Percentiles rank a stretch among this genome's conserved stretches.
phyloP scores from a whole-genome alignment of 1,139 yeast genomes.

The Scheffersomyces quercinus region DNA sequence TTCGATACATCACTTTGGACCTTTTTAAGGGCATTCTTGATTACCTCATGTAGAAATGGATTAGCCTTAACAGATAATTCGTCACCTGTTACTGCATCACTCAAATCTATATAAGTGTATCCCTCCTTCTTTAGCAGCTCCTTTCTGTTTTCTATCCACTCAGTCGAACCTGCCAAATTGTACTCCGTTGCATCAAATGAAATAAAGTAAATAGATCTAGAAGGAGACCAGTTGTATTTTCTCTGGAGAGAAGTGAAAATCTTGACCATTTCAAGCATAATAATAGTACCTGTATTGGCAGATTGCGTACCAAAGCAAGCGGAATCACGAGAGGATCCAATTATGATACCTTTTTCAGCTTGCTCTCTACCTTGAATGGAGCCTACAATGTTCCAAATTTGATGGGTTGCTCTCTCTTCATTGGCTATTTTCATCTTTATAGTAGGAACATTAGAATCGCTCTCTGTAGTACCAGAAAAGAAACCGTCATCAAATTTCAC shows the following conservation, averaged over 20 bases:
- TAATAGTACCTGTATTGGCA: slow-evolving; percentile 75
- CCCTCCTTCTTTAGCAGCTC: slow-evolving; percentile 60
- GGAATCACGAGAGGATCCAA: slow-evolving; percentile 86
- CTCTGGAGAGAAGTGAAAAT: slow-evolving; percentile 67
- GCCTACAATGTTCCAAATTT: slow-evolving; percentile 78
- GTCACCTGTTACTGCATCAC: slow-evolving; percentile 69
- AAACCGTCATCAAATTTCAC: slow-evolving; percentile 28
- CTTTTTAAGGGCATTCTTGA: slow-evolving; percentile 40
- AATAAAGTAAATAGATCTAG: slow-evolving; percentile 77
- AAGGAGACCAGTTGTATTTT: slow-evolving; percentile 76
- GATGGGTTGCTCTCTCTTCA: slow-evolving; percentile 59
- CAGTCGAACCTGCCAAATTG: slow-evolving; percentile 82
- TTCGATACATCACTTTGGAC: slow-evolving; percentile 21
- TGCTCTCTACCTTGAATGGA: slow-evolving; percentile 82
- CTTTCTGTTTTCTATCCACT: slow-evolving; percentile 65
- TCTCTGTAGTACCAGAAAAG: slow-evolving; percentile 28
- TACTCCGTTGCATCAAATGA: slow-evolving; percentile 87
- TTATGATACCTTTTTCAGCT: slow-evolving; percentile 65
- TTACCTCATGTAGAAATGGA: slow-evolving; percentile 57
- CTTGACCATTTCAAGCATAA: slow-evolving; percentile 70
- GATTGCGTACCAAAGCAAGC: slow-evolving; percentile 72
- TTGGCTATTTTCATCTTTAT: slow-evolving; percentile 46
- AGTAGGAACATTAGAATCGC: slow-evolving; percentile 10
- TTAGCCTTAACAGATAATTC: slow-evolving; percentile 60
- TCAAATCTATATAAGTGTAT: slow-evolving; percentile 74